These are phyloP conservation scores for Chrysanthemum makinoi DNA, from an alignment of 129 eudicot species.

Conservation along the genomic window DNA sequence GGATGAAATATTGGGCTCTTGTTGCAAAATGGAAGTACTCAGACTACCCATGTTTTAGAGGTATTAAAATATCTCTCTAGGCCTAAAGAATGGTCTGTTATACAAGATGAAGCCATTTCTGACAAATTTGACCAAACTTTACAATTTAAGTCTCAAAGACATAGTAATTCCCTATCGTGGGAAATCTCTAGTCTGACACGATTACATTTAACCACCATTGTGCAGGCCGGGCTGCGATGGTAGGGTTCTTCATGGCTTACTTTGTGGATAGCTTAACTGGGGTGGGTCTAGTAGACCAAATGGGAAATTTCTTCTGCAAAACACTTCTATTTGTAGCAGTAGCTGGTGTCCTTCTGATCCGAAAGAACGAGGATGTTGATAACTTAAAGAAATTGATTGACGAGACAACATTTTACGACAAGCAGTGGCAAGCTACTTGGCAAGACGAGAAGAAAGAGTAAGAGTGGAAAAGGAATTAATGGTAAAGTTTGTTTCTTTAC, in stretches of 20 bases:
- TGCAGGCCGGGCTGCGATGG: constrained; percentile 98
- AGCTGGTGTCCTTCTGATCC: constrained; percentile 71
- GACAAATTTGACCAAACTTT: background rate
- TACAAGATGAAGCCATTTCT: background rate
- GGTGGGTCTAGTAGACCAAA: constrained; percentile 95
- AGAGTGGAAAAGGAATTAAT: background rate
- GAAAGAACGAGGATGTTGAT: constrained; percentile 91
- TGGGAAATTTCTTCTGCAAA: constrained; percentile 99
- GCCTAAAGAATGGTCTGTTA: background rate
- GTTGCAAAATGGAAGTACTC: background rate
- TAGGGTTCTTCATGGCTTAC: constrained; percentile 99
- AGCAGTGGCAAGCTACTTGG: constrained; percentile 99
- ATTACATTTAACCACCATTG: background rate
- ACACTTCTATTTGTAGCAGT: constrained; percentile 89
- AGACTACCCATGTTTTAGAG: background rate
- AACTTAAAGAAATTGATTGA: constrained; percentile 76
- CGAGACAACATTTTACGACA: constrained; percentile 93
- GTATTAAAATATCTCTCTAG: background rate
- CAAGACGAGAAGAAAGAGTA: constrained; percentile 73
- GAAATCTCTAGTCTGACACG: background rate
- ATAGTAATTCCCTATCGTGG: background rate
- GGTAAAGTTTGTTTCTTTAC: constrained; percentile 22
- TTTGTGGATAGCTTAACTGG: constrained; percentile 97
- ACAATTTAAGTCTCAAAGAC: background rate
- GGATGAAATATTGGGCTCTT: background rate